Conservation (phyloP, 1,139 yeast species). For the Sugiyamaella castrensis region DNA sequence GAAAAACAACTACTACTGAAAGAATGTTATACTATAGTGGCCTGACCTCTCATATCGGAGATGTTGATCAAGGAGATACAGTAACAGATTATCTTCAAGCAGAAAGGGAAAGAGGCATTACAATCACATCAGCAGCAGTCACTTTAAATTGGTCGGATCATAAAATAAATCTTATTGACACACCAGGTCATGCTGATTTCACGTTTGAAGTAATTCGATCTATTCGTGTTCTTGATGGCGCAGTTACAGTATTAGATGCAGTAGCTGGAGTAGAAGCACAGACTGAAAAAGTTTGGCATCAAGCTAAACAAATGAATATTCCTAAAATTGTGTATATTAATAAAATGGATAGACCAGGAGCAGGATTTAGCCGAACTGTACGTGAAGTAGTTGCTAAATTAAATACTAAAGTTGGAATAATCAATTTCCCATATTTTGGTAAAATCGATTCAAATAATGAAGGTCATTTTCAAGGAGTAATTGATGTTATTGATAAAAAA, state of each 20-base stretch:
- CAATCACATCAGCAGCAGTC: slow-evolving; percentile 95
- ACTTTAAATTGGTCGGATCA: slow-evolving; percentile 81
- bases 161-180: slow-evolving; percentile 82
- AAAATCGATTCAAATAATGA: slow-evolving; percentile 41
- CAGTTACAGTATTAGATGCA: slow-evolving; percentile 86
- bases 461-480: slow-evolving; percentile 66
- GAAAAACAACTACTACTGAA: slow-evolving; percentile 87
- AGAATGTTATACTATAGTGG: slow-evolving; percentile 90
- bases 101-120: slow-evolving; percentile 90
- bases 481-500: slow-evolving; percentile 73
- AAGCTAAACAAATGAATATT: slow-evolving; percentile 62
- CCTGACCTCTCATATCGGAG: slow-evolving; percentile 73
- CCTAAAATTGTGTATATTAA: slow-evolving; percentile 82
- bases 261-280: slow-evolving; percentile 99
- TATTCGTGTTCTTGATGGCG: slow-evolving; percentile 87
- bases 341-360: slow-evolving; percentile 96
- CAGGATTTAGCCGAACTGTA: slow-evolving; percentile 88
- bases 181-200: slow-evolving; percentile 99
- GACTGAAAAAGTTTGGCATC: slow-evolving; percentile 95
- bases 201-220: slow-evolving; percentile 92
- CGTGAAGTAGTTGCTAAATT: slow-evolving; percentile 78
- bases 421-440: slow-evolving; percentile 75
- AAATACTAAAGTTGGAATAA: slow-evolving; percentile 66
- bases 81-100: slow-evolving; percentile 90
- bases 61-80: slow-evolving; percentile 96